Evolutionary conservation across 306 rosid genomes (phyloP).

Genomic region (Begonia fuchsioides): DNA sequence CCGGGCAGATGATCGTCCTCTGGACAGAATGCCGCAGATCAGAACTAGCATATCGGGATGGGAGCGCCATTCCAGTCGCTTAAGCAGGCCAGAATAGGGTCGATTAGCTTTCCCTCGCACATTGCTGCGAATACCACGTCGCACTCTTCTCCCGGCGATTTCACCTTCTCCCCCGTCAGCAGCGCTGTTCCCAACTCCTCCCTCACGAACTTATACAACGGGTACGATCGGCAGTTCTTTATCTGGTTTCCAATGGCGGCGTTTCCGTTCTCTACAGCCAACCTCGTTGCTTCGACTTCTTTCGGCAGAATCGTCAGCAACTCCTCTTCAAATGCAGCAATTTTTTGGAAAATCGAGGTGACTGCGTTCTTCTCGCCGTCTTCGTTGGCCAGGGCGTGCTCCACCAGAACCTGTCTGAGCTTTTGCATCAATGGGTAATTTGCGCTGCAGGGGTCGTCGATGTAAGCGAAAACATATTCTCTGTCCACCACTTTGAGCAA

Average conservation of each 20-base stretch:
- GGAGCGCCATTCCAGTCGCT: constrained; percentile 80
- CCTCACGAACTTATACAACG: constrained; percentile 71
- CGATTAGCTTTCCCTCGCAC: constrained; percentile 67
- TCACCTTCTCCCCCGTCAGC: constrained; percentile 48
- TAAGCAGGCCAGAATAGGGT: constrained; percentile 62
- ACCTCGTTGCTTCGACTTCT: constrained; percentile 55
- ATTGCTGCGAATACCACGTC: constrained; percentile 64
- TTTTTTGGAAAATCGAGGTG: constrained; percentile 84
- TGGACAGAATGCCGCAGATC: no score
- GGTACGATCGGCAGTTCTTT: constrained; percentile 65
- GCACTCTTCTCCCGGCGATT: constrained; percentile 74
- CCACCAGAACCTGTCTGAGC: constrained; percentile 63
- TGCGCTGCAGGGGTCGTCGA: constrained; percentile 61
- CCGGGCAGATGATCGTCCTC: no score
- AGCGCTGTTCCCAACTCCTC: constrained; percentile 42
- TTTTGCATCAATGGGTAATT: constrained; percentile 85
- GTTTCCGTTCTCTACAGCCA: constrained; percentile 37
- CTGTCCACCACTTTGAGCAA: constrained; percentile 62
- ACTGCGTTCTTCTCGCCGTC: constrained; percentile 37
- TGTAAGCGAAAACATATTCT: constrained; percentile 50
- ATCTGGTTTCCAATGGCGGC: constrained; percentile 42
- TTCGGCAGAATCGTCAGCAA: constrained; percentile 48
- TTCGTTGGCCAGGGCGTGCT: constrained; percentile 47
- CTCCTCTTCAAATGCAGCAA: constrained; percentile 60
- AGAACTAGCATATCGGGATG: constrained; percentile 45